phyloP scores from a whole-genome alignment of 2,329 filamentous ascomycete genomes.

The Samsoniella hepiali region DNA sequence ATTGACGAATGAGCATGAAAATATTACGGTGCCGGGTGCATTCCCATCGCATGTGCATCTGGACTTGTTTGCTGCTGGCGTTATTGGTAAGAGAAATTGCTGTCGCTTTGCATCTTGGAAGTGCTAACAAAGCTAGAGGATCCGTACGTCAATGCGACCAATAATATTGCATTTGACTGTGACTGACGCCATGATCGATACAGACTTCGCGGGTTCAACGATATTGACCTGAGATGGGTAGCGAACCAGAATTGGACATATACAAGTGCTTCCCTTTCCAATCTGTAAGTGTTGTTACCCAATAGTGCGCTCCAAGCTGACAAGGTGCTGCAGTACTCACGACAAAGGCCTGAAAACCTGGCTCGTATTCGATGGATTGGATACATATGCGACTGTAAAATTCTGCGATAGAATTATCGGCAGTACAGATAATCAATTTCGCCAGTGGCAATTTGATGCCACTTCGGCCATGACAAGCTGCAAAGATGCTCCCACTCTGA shows the following conservation, averaged over 20 bases:
- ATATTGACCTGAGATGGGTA: constrained; percentile 60
- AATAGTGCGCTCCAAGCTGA: background rate
- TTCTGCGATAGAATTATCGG: constrained; percentile 54
- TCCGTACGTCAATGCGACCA: background rate
- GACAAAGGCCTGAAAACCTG: constrained; percentile 39
- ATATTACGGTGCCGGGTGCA: constrained; percentile 44
- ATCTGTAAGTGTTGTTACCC: constrained; percentile 23
- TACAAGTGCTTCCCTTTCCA: constrained; percentile 34
- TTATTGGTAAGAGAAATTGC: constrained; percentile 44
- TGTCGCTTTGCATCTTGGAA: background rate
- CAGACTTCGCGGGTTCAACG: constrained; percentile 45
- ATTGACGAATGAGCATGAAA: constrained; percentile 14
- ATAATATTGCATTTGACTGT: too few relatives aligned
- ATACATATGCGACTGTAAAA: constrained; percentile 56
- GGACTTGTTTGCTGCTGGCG: constrained; percentile 50
- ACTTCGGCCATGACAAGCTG: constrained; percentile 38
- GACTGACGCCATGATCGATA: background rate
- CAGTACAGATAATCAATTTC: constrained; percentile 59
- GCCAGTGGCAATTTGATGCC: constrained; percentile 59
- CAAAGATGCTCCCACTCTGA: constrained; percentile 12
- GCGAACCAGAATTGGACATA: constrained; percentile 56
- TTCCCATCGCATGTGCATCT: constrained; percentile 59
- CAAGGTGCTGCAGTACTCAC: constrained; percentile 15
- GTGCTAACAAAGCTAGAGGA: background rate
- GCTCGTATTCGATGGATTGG: constrained; percentile 60